Evolutionary conservation across 768 basidiomycete species (phyloP).

Genomic region (Amanita phalloides): DNA sequence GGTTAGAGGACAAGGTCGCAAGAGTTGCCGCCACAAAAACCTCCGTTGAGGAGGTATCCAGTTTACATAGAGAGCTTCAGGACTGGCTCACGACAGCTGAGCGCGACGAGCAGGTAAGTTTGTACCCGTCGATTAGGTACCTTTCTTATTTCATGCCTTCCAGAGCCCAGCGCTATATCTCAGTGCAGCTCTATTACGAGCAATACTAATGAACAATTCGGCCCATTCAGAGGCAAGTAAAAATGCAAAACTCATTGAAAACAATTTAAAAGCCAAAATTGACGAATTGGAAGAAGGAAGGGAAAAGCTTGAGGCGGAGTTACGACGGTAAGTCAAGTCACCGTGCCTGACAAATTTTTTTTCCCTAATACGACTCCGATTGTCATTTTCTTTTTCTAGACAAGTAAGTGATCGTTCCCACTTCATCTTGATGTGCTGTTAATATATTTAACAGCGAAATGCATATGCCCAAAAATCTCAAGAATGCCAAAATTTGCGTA

Average conservation of each 20-base stretch:
- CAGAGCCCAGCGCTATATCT: slow-evolving; percentile 38
- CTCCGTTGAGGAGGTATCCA: slow-evolving; percentile 76
- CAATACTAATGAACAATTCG: slow-evolving; percentile 74
- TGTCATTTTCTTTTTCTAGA: slow-evolving; percentile 22
- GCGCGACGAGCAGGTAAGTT: slow-evolving; percentile 52
- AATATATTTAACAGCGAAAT: slow-evolving; percentile 31
- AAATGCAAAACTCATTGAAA: slow-evolving; percentile 51
- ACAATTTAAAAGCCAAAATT: slow-evolving; percentile 49
- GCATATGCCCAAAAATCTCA: slow-evolving; percentile 58
- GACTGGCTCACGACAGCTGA: slow-evolving; percentile 61
- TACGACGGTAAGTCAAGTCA: slow-evolving; percentile 48
- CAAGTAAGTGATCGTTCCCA: slow-evolving; percentile 38
- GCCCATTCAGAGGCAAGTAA: slow-evolving; percentile 73
- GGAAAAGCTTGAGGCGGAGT: slow-evolving; percentile 55
- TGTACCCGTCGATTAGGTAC: slow-evolving; percentile 6
- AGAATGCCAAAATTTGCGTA: slow-evolving; percentile 58
- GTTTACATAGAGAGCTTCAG: slow-evolving; percentile 69
- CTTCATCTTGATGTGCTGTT: slow-evolving; percentile 3
- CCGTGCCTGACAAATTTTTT: slow-evolving; percentile 7
- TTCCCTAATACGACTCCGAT: slow-evolving; percentile 9
- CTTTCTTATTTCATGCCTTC: background rate
- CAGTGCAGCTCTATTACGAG: slow-evolving; percentile 69
- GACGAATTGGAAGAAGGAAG: slow-evolving; percentile 52
- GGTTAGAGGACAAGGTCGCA: slow-evolving; percentile 70
- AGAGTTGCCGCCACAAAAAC: slow-evolving; percentile 77